Evolutionary conservation across 1,284 basidiomycete genomes (phyloP), one percentile per base, ranked within the genome.

Genomic region (Sanghuangporus sanghuang): DNA sequence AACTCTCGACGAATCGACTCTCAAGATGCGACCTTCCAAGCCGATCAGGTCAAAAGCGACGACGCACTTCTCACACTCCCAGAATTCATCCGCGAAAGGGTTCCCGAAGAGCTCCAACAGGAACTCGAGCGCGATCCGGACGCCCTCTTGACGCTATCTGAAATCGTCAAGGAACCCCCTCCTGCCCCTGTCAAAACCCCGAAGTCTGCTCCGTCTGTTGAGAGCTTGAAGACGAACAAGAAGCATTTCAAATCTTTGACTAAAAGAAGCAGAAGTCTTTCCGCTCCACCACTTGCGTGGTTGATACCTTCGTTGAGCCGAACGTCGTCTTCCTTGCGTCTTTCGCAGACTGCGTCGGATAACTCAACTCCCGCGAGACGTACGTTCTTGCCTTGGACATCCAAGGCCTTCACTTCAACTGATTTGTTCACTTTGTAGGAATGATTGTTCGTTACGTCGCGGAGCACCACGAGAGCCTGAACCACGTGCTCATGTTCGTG

Each of bases 391-490:
- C n/a, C 39, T 36, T 27, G 36, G 2, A 27, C 38, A 23, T 44
- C 18, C 39, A 52, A 23, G 23, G 23, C 23, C 67, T 70, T 21
- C 6, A 14, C 46, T 54, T 48, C 21, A 65, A 7, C 27, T 55
- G 32, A 60, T 18, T 39, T 39, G 6, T n/a, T 46, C 44, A 7
- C 11, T 18, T 57, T 63, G 52, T 57, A 76, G 76, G 73, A 67
- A 80, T 92, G 49, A 81, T 87, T 50, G 79, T 91, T 11, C 74
- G 78, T 16, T 94, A 91, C 70, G 82, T 95, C 38, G 92, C 91
- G 3, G 93, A 95, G 72, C 83, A 91, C 70, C 92, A 95, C 72
- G 92, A 94, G 71, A 90, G 85, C 61, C 81, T 95, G 0, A 85
- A 86, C 21, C 86, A 88, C 62, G 81, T 94, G 21, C 79, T 92